A percentile compares a stretch with the other conserved stretches of the same genome.
Conservation (phyloP, 306 rosid genomes). For the cucumber (Cucumis sativus) region Cucumber_9930_V3 NC_026661.2:17777001-17777500, state of each 20-base stretch:
- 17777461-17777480: conserved; percentile 24
- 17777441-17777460: conserved; percentile 9
- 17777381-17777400: conserved; percentile 29
- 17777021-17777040: too few relatives aligned
- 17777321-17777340: conserved; percentile 21
- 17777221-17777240: conserved; percentile 40
- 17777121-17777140: too few relatives aligned
- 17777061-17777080: too few relatives aligned
- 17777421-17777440: conserved; percentile 35
- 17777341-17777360: conserved; percentile 44
- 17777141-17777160: not conserved
- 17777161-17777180: not conserved
- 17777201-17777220: conserved; percentile 38
- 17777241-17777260: conserved; percentile 42
- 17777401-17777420: conserved; percentile 38
- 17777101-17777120: too few relatives aligned
- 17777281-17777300: conserved; percentile 23
- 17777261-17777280: conserved; percentile 52
- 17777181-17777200: not conserved
- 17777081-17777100: too few relatives aligned
- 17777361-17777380: conserved; percentile 47
- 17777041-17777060: too few relatives aligned
- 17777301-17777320: conserved; percentile 54
- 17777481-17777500: conserved; percentile 19
- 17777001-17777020: too few relatives aligned